Conservation (phyloP, 495 filamentous ascomycete species). For the Talaromyces borbonicus region DNA sequence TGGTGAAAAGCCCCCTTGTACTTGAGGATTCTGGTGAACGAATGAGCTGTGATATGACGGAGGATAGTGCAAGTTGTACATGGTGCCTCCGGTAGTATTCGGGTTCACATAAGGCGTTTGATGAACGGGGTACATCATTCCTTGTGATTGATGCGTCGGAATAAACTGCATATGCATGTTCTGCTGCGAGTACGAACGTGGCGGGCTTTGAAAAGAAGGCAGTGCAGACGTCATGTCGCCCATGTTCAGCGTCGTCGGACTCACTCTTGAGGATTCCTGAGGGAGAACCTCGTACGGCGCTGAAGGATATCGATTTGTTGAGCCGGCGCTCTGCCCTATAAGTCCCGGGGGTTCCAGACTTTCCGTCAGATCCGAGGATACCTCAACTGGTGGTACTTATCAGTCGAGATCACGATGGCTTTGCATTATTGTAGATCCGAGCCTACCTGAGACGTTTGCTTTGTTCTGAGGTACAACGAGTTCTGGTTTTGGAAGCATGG, state of each 20-base stretch:
- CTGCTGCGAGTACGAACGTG: conserved; percentile 22
- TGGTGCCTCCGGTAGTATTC: conserved; percentile 12
- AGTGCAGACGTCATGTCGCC: conserved; percentile 34
- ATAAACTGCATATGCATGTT: conserved; percentile 25
- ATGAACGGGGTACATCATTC: conserved; percentile 28
- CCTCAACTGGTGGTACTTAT: conserved; percentile 9
- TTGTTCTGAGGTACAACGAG: conserved; percentile 9
- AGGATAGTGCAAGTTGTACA: conserved; percentile 22
- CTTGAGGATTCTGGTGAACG: conserved; percentile 16
- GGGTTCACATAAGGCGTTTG: conserved; percentile 27
- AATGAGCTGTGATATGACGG: conserved; percentile 22
- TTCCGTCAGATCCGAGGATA: neutral
- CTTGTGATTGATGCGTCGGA: conserved; percentile 15
- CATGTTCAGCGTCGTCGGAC: conserved; percentile 34
- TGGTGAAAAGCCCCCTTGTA: conserved; percentile 16
- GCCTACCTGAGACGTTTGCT: conserved; percentile 19
- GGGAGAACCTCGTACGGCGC: conserved; percentile 11
- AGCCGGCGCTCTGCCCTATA: conserved; percentile 13
- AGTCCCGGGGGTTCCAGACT: conserved; percentile 10
- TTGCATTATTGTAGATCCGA: too few relatives aligned
- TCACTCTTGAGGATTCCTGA: conserved; percentile 18
- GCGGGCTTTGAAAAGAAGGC: conserved; percentile 26
- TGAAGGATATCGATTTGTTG: conserved; percentile 16
- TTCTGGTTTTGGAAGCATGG: conserved; percentile 10
- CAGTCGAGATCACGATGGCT: conserved; percentile 8